A percentile compares a stretch with the other conserved stretches of the same genome.
Evolutionary conservation across 148 eudicot genomes (phyloP).

Genomic region (Fagopyrum esculentum): DNA sequence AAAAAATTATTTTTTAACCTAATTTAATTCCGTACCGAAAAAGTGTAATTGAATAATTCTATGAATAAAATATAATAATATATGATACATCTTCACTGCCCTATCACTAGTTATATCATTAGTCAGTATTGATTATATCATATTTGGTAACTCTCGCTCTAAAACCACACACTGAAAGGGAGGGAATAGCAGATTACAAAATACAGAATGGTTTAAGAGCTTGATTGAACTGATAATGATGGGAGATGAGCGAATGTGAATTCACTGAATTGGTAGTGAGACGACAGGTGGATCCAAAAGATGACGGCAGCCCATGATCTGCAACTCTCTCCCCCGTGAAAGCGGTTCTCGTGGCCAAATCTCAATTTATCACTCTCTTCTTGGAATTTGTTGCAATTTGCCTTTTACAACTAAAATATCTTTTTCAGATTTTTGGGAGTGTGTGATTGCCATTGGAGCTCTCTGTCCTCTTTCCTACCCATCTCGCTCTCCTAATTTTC

Average conservation of each 20-base stretch:
- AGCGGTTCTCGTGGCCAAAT: neutral
- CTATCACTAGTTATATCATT: too few relatives aligned
- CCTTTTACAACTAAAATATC: neutral
- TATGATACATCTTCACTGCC: too few relatives aligned
- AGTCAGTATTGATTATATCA: too few relatives aligned
- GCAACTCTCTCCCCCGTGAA: slow-evolving; percentile 9
- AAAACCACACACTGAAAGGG: too few relatives aligned
- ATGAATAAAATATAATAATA: too few relatives aligned
- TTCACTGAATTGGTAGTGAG: neutral
- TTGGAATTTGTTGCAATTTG: slow-evolving; percentile 8
- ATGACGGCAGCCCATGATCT: neutral
- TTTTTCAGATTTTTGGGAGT: neutral
- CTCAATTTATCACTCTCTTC: neutral
- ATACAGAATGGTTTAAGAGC: too few relatives aligned
- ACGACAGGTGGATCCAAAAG: slow-evolving; percentile 6
- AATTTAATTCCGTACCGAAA: too few relatives aligned
- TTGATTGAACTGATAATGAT: neutral
- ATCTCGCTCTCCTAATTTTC: neutral
- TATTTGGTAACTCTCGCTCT: too few relatives aligned
- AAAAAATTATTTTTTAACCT: too few relatives aligned
- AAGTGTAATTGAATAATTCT: too few relatives aligned
- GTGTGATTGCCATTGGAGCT: slow-evolving; percentile 4
- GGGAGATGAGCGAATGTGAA: neutral
- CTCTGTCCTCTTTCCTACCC: neutral
- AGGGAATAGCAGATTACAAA: too few relatives aligned